Base-by-base conservation (phyloP, 805 yeast species). In the Wickerhamiella brachini region DNA sequence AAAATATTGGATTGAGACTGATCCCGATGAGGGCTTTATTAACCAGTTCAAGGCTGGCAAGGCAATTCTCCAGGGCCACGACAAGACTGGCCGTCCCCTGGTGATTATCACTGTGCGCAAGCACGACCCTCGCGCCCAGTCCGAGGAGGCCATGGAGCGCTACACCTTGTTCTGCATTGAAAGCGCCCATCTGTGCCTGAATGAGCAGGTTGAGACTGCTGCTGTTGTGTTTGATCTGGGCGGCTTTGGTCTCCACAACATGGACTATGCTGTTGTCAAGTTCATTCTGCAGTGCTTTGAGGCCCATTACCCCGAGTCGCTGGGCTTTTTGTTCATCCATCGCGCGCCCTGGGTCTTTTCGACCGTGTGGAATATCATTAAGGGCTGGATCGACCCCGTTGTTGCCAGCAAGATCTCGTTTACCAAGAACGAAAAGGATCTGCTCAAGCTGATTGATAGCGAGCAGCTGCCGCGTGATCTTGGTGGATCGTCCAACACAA, bases 331-430 rank as follows among this genome's bases (percentile, higher is more conserved):
- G 49, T 76, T 87, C 57, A 83, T 93, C 54, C 95, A 87, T 70
- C 84, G 85, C 60, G 97, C 98, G 0, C 98, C 98, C 24, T 88
- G 97, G 97, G 79, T 93, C 50, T 93, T 93, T 70, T 79, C 85
- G 49, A 90, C 96, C 22, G 85, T 90, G 53, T 93, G 98, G 97
- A 83, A 81, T 58, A 78, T 90, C 58, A 80, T 93, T 60, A 87
- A 86, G 66, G 81, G 82, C 59, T 90, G 97, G 97, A 72, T 90
- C 52, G 97, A 93, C 64, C 97, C 97, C 2, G 96, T 86, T 22
- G 97, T 90, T 51, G 95, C 96, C 0, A 75, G 90, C 23, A 90
- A 90, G 68, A 86, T 93, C 59, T 77, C 78, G 44, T 93, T 90
- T 68, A 85, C 95, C 22, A 83, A 84, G 62, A 72, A 72, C 56